phyloP scores from a whole-genome alignment of 345 rosid species.

The Gossypium mustelinum region DNA sequence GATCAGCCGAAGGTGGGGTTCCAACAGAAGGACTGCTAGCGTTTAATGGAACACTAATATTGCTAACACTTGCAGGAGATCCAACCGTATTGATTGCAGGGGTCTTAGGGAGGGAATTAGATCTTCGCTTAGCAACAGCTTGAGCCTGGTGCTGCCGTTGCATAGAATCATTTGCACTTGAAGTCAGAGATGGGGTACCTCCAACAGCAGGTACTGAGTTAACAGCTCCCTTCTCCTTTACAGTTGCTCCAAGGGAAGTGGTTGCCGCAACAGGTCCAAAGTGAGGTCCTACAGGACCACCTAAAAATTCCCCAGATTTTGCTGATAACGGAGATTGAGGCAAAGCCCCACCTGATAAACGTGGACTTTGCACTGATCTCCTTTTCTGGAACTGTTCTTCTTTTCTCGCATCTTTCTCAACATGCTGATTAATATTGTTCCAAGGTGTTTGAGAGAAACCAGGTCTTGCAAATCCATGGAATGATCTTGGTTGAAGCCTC shows the following conservation, averaged over 20 bases:
- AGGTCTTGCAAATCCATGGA: constrained; percentile 51
- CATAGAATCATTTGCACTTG: constrained; percentile 76
- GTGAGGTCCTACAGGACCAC: constrained; percentile 77
- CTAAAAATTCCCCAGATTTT: constrained; percentile 94
- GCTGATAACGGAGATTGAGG: constrained; percentile 92
- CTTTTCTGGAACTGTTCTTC: constrained; percentile 78
- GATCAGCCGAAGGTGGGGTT: constrained; percentile 65
- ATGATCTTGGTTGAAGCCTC: constrained; percentile 54
- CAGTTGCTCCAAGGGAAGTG: constrained; percentile 49
- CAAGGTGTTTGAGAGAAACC: constrained; percentile 59
- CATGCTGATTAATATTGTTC: constrained; percentile 65
- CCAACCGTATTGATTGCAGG: constrained; percentile 76
- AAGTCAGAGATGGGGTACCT: constrained; percentile 62
- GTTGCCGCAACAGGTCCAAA: constrained; percentile 60
- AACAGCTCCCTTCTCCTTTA: constrained; percentile 68
- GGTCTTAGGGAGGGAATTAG: constrained; percentile 72
- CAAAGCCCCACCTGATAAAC: constrained; percentile 68
- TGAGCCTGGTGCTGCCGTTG: constrained; percentile 76
- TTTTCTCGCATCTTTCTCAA: constrained; percentile 58
- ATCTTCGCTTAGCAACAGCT: constrained; percentile 56
- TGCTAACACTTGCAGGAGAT: constrained; percentile 92
- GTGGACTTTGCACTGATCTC: constrained; percentile 81
- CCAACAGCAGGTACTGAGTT: constrained; percentile 64
- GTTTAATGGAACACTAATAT: constrained; percentile 52
- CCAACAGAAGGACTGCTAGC: constrained; percentile 83